Conservation (phyloP, 768 basidiomycete species). For the Panellus pusillus region DNA sequence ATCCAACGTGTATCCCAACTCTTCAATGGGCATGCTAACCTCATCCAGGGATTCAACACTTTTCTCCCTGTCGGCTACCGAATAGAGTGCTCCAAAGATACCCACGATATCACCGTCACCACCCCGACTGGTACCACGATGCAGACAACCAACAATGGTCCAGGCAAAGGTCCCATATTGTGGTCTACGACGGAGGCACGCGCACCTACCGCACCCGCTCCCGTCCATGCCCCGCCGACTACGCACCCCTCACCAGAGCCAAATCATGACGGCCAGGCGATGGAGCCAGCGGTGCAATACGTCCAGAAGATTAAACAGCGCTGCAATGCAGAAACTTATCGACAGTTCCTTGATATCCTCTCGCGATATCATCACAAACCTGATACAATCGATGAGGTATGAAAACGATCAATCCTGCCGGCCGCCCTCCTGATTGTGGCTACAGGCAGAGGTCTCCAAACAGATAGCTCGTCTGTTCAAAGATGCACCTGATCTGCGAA, state of each 20-base stretch:
- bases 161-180: constrained; percentile 35
- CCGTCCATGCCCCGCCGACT: constrained; percentile 15
- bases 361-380: constrained; percentile 61
- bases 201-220: not conserved
- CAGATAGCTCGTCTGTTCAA: constrained; percentile 72
- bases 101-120: constrained; percentile 77
- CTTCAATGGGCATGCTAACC: constrained; percentile 84
- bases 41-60: constrained; percentile 98
- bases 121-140: constrained; percentile 69
- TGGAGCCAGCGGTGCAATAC: constrained; percentile 86
- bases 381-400: constrained; percentile 61
- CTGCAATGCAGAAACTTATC: constrained; percentile 87
- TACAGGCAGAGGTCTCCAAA: constrained; percentile 64
- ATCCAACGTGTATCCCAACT: constrained; percentile 93
- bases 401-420: constrained; percentile 11
- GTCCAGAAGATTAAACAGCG: constrained; percentile 96
- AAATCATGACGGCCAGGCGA: constrained; percentile 42
- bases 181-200: constrained; percentile 35
- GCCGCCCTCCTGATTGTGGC: constrained; percentile 16
- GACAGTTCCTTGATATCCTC: constrained; percentile 75
- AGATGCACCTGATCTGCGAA: constrained; percentile 70
- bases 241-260: constrained; percentile 9
- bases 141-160: constrained; percentile 53
- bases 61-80: constrained; percentile 94
- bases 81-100: constrained; percentile 76